phyloP scores from a whole-genome alignment of 225 moss, liverwort and hornwort species.

The Marchantia polymorpha region DNA sequence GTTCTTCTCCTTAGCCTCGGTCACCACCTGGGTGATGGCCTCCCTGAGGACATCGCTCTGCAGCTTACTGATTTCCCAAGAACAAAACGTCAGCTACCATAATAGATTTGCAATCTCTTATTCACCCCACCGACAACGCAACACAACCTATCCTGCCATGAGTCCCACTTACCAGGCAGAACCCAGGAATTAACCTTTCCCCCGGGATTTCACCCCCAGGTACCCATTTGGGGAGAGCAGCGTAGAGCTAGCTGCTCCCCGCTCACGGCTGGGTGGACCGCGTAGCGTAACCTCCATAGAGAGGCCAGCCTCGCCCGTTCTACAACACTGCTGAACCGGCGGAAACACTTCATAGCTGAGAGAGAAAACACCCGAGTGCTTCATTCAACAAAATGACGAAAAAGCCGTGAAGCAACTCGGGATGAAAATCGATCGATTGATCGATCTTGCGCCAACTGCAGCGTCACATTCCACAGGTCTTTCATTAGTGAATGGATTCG shows the following conservation, averaged over 20 bases:
- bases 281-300: conserved; percentile 32
- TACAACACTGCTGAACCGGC: neutral
- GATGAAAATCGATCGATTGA: too few relatives aligned
- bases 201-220: conserved; percentile 38
- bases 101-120: neutral
- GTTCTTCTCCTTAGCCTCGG: conserved; percentile 64
- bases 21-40: conserved; percentile 50
- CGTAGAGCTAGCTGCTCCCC: conserved; percentile 30
- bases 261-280: conserved; percentile 56
- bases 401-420: too few relatives aligned
- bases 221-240: conserved; percentile 55
- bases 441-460: too few relatives aligned
- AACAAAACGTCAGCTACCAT: neutral
- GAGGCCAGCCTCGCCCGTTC: conserved; percentile 10
- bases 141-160: neutral
- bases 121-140: neutral
- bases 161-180: conserved; percentile 2
- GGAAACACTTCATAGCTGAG: too few relatives aligned
- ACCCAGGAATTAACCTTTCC: neutral
- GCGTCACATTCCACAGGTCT: too few relatives aligned
- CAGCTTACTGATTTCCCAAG: conserved; percentile 61
- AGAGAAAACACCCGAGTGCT: too few relatives aligned
- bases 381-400: too few relatives aligned
- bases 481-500: too few relatives aligned
- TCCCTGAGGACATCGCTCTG: conserved; percentile 78